Base-by-base conservation (phyloP, 2,329 filamentous ascomycete genomes). In the Cercospora beticola region DNA sequence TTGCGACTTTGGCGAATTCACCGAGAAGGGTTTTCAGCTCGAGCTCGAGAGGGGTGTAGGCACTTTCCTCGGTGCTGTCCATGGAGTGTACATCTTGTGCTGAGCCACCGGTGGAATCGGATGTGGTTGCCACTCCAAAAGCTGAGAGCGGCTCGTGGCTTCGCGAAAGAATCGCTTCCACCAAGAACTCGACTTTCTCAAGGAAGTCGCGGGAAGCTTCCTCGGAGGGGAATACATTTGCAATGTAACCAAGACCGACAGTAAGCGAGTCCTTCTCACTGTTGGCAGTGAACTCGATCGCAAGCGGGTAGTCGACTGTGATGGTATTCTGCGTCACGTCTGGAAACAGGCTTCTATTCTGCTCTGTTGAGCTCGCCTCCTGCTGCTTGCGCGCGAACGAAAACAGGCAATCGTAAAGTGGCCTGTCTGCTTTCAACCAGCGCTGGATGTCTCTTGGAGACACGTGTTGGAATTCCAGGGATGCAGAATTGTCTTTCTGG, bases 381-480 rank as follows among this genome's bases (percentile, higher is more conserved):
- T 36, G 18, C 31, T 67, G 54, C 43, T 52, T n/a, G 10, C 66
- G 66, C 4, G 68, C 63, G 33, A 70, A 68, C 10, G 69, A 70
- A 57, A 70, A 70, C 7, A 70, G 36, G 8, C 61, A 63, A 57
- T 70, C 69, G 57, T 68, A 70, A 5, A 70, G 64, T 43, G 69
- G 58, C 49, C 67, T 59, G 56, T 68, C 67, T 8, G 69, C 66
- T 28, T 57, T 61, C 16, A 62, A 54, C 69, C 69, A 70, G 26
- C 62, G 61, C 60, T 65, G 64, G 5, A 70, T 70, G 10, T 49
- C 60, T 57, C 67, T 49, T 14, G 67, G 69, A 21, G 69, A 68
- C 8, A 65, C 69, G 26, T 68, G 67, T 43, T 68, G 66, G 57
- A 61, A 63, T 14, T 70, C 66, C 23, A 70, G 31, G 5, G 63